These are phyloP conservation scores for Dryadomyces quercivorus DNA, from an alignment of 2,329 filamentous ascomycete genomes.

Conservation along the genomic window DNA sequence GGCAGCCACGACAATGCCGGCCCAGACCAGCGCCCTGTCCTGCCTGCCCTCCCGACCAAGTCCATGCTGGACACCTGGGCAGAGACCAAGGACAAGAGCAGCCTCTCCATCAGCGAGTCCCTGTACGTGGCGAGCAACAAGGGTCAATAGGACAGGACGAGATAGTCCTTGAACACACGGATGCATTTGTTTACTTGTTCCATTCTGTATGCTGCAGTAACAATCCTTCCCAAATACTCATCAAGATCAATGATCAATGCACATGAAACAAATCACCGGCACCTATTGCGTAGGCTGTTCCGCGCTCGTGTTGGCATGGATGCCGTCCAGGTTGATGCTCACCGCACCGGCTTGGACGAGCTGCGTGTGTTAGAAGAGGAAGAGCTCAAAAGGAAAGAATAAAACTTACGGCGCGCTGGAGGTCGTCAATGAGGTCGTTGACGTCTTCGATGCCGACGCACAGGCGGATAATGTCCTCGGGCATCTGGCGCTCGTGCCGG, in stretches of 20 bases:
- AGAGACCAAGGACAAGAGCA: not conserved
- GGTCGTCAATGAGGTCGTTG: conserved; percentile 83
- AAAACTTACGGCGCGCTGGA: conserved; percentile 68
- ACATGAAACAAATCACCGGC: not conserved
- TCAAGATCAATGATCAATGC: not conserved
- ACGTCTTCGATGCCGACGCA: conserved; percentile 95
- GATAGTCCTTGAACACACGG: too few relatives aligned
- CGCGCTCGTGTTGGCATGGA: conserved; percentile 43
- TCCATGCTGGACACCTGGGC: not conserved
- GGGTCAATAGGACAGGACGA: not conserved
- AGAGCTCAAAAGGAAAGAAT: not conserved
- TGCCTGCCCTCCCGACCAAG: not conserved
- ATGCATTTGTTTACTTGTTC: not conserved
- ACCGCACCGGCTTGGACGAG: conserved; percentile 93
- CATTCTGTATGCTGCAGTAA: not conserved
- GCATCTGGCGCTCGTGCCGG: conserved; percentile 75
- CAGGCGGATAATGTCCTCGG: conserved; percentile 89
- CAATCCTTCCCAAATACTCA: not conserved
- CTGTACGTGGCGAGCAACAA: not conserved
- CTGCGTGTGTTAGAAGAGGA: conserved; percentile 24
- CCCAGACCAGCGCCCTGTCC: too few relatives aligned
- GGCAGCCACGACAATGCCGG: too few relatives aligned
- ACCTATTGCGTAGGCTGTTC: not conserved
- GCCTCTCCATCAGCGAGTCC: not conserved
- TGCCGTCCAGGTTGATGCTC: conserved; percentile 69